Conservation (phyloP, 768 basidiomycete genomes). For the Leccinellum rugosiceps region DNA sequence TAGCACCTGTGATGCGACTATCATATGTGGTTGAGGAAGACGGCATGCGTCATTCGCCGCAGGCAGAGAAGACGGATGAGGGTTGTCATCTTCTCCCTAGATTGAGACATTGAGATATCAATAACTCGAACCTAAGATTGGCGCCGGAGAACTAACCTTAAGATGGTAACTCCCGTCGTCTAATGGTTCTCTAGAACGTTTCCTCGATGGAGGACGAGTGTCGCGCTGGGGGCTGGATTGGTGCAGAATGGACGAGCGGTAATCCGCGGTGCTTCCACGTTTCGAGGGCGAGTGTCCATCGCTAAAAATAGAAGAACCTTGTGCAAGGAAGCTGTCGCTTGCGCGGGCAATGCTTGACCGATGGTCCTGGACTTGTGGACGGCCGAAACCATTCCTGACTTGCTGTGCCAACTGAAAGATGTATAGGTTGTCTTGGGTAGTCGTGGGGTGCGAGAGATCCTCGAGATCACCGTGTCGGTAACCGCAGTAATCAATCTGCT, state of each 20-base stretch:
- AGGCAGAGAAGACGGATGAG: slow-evolving; percentile 18
- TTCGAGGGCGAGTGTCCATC: slow-evolving; percentile 20
- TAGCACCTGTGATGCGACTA: slow-evolving; percentile 22
- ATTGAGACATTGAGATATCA: slow-evolving; percentile 23
- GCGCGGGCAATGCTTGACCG: slow-evolving; percentile 32
- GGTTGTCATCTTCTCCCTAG: slow-evolving; percentile 27
- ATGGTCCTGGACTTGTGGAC: slow-evolving; percentile 29
- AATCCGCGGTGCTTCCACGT: slow-evolving; percentile 17
- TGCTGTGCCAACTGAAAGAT: slow-evolving; percentile 25
- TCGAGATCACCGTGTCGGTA: slow-evolving; percentile 19
- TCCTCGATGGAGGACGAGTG: slow-evolving; percentile 27
- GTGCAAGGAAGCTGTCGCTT: slow-evolving; percentile 32
- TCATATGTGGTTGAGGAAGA: slow-evolving; percentile 23
- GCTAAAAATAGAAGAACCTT: slow-evolving; percentile 30
- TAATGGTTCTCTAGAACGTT: slow-evolving; percentile 32
- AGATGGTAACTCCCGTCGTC: slow-evolving; percentile 26
- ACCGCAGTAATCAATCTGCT: slow-evolving; percentile 16
- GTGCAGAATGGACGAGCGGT: slow-evolving; percentile 10
- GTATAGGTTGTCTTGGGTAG: slow-evolving; percentile 19
- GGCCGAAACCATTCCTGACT: slow-evolving; percentile 13
- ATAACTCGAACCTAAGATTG: slow-evolving; percentile 26
- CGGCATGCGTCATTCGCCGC: slow-evolving; percentile 21
- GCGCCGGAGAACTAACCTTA: slow-evolving; percentile 31
- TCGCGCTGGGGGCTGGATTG: slow-evolving; percentile 18
- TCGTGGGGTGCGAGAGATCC: slow-evolving; percentile 4